Conservation (phyloP, 371 early-diverging fungal species). For the Capniomyces stellatus region DNA sequence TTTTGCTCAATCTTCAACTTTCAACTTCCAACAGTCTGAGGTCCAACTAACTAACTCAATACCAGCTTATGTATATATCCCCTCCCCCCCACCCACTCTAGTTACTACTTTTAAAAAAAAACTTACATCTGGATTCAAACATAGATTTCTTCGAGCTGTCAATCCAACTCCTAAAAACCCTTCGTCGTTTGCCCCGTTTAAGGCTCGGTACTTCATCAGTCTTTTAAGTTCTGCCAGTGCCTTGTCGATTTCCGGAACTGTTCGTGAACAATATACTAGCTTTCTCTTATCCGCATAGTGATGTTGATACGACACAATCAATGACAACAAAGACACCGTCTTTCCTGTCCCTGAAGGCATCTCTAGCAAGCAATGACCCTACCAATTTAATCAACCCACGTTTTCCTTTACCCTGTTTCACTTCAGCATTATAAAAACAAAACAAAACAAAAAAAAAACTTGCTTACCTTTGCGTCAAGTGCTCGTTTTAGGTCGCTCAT, state of each 20-base stretch:
- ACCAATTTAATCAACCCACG: constrained; percentile 20
- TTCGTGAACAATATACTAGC: constrained; percentile 96
- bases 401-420: not conserved
- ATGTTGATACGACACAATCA: constrained; percentile 95
- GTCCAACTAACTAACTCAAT: not conserved
- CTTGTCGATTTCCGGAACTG: constrained; percentile 98
- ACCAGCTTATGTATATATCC: no score
- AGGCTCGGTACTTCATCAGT: constrained; percentile 64
- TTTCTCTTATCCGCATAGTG: constrained; percentile 77
- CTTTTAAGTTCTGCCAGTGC: constrained; percentile 91
- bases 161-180: constrained; percentile 90
- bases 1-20: no score
- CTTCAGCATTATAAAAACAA: not conserved
- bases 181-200: constrained; percentile 41
- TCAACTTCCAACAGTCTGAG: not conserved
- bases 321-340: constrained; percentile 89
- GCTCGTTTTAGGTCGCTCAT: constrained; percentile 91
- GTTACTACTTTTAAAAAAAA: not conserved
- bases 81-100: no score
- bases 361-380: constrained; percentile 71
- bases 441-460: not conserved
- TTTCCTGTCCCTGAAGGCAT: constrained; percentile 99
- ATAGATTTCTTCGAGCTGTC: constrained; percentile 88
- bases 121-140: constrained; percentile 70
- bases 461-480: constrained; percentile 36